Percentiles rank a stretch among this genome's conserved stretches.
These are phyloP conservation scores for Volvox carteri DNA, from an alignment of 163 green algal genomes.

Conservation along the genomic window DNA sequence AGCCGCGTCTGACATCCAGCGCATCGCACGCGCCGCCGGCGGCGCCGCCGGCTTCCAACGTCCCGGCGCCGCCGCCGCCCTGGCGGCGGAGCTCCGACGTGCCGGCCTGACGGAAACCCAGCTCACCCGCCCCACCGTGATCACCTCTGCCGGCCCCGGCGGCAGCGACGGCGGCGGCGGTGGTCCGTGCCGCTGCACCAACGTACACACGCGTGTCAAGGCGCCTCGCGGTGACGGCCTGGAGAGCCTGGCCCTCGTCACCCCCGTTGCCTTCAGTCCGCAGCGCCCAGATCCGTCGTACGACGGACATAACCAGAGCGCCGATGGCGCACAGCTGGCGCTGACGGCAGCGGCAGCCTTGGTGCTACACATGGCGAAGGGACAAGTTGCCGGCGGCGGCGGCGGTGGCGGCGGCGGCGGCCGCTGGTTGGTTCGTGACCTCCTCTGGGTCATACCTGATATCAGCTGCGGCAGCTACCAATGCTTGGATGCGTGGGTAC, in stretches of 20 bases:
- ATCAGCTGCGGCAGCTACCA: constrained; percentile 61
- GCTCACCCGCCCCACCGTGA: constrained; percentile 16
- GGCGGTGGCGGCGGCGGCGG: not conserved
- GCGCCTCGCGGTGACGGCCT: constrained; percentile 77
- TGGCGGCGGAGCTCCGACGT: constrained; percentile 13
- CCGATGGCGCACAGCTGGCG: constrained; percentile 47
- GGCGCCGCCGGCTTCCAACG: constrained; percentile 15
- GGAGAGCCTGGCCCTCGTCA: constrained; percentile 80
- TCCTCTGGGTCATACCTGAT: constrained; percentile 83
- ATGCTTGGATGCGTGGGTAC: constrained; percentile 55
- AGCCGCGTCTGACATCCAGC: not conserved
- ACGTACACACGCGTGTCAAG: constrained; percentile 72
- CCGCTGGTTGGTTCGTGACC: constrained; percentile 85
- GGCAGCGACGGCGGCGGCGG: too few species aligned
- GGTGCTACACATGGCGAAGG: constrained; percentile 65
- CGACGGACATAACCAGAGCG: constrained; percentile 36
- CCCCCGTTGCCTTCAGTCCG: constrained; percentile 64
- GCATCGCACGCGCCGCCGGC: constrained; percentile 30
- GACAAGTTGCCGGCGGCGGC: not conserved
- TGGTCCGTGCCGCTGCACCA: constrained; percentile 61
- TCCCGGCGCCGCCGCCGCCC: constrained; percentile 20
- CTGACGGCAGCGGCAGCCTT: constrained; percentile 60
- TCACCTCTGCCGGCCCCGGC: not conserved
- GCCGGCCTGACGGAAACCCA: constrained; percentile 14
- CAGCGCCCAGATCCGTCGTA: constrained; percentile 17